Base-by-base conservation (phyloP, 305 asterid genomes). In the Ilex paraguariensis region DNA sequence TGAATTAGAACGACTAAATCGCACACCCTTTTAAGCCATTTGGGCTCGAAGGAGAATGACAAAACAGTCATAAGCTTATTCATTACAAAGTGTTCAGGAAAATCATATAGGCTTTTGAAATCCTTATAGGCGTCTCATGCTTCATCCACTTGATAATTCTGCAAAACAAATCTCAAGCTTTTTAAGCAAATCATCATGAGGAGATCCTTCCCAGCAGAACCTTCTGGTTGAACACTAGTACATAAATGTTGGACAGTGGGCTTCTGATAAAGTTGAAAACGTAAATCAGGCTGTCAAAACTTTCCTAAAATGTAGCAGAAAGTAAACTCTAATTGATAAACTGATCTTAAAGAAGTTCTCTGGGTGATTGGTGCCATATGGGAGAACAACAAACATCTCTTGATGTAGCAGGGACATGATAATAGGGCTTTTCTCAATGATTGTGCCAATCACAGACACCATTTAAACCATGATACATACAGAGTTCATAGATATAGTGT, bases 91-190 rank as follows among this genome's bases (percentile, higher is more conserved):
- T 69, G 78, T 32, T 82, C 84, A 3, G 94, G 95, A 59, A 77
- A 87, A 64, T 97, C 96, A 66, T 82, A 78, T 30, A 81, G 61
- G 36, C 78, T 72, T 69, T 77, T 82, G 74, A 82, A 82, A 75
- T 81, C 84, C 60, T 73, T 74, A 72, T 82, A 92, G 21, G 84
- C 63, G 54, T 82, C 83, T 88, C 87, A 92, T 32, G 97, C 95
- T 70, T 85, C 87, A 21, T 77, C 78, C 70, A 90, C 72, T 62
- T 71, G 72, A 69, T 73, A 88, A 69, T 84, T 83, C 66, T 74
- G 81, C 84, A 93, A 64, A 70, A 81, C 82, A n/a, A 46, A 68
- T 80, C 74, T 80, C 85, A 42, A 87, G 76, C 74, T 84, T 84
- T 49, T 70, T 83, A 56, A 75, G 73, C 79, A 90, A 70, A 59